Evolutionary conservation across 148 eudicot species (phyloP).

Genomic region (Cornus florida): DNA sequence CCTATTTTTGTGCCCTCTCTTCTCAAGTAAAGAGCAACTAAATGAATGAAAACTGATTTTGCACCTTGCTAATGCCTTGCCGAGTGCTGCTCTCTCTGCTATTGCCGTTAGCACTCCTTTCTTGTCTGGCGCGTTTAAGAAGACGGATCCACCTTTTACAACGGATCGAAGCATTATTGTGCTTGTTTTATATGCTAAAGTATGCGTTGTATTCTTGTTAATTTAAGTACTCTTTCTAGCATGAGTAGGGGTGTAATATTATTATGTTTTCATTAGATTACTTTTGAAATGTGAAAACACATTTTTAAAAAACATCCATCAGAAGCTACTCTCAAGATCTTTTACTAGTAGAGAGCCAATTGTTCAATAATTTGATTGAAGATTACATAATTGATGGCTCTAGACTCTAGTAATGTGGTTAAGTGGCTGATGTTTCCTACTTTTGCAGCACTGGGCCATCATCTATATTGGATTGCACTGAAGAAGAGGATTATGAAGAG

Average conservation of each 20-base stretch:
- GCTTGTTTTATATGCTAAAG: background rate
- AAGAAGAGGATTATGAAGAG: constrained; percentile 58
- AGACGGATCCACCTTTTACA: too few species aligned
- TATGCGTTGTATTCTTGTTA: background rate
- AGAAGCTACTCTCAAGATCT: background rate
- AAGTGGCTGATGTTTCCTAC: background rate
- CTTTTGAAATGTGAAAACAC: background rate
- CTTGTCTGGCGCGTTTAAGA: too few species aligned
- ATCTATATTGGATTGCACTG: constrained; percentile 21
- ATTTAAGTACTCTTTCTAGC: background rate
- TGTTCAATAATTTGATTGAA: background rate
- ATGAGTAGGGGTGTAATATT: too few species aligned
- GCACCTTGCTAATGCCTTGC: too few species aligned
- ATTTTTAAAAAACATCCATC: background rate
- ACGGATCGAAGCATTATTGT: too few species aligned
- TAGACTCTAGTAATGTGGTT: background rate
- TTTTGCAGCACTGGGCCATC: constrained; percentile 36
- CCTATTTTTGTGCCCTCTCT: too few species aligned
- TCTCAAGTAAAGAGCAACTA: too few species aligned
- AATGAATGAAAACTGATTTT: too few species aligned
- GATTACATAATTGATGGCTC: background rate
- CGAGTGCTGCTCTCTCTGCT: too few species aligned
- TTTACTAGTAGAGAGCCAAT: background rate
- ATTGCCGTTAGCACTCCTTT: too few species aligned
- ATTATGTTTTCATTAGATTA: background rate